phyloP scores from a whole-genome alignment of 495 filamentous ascomycete genomes.

The Neurospora pannonica region DNA sequence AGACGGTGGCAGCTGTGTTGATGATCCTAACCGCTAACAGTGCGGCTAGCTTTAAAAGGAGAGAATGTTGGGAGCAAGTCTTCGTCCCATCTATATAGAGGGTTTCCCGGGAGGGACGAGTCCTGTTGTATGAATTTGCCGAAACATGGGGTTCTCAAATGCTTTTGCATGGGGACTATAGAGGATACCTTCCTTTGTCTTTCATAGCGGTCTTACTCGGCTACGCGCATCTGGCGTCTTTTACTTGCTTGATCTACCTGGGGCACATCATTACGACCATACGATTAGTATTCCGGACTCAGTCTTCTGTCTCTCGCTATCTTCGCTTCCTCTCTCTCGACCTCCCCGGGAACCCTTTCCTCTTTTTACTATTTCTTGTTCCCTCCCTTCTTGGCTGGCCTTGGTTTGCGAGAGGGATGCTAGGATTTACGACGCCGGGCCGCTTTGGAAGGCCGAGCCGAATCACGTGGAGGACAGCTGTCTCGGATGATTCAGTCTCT shows the following conservation, averaged over 20 bases:
- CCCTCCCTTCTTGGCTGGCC: conserved; percentile 3
- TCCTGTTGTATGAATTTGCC: conserved; percentile 19
- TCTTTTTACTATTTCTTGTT: conserved; percentile 6
- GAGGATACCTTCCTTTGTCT: conserved; percentile 20
- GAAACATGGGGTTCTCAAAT: conserved; percentile 14
- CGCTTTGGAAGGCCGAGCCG: background rate
- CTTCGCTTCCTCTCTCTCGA: background rate
- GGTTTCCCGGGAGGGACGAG: conserved; percentile 11
- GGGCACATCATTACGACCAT: conserved; percentile 20
- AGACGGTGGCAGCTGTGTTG: background rate
- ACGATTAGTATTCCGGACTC: conserved; percentile 15
- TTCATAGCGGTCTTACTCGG: conserved; percentile 15
- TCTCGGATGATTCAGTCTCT: background rate
- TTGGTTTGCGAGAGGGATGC: background rate
- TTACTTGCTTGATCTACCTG: conserved; percentile 2
- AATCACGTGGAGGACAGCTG: background rate
- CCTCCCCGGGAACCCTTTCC: conserved; percentile 3
- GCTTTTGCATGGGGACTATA: conserved; percentile 25
- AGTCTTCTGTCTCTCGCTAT: conserved; percentile 5
- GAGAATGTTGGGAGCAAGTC: background rate
- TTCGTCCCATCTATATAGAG: conserved; percentile 13
- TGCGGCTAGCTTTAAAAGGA: background rate
- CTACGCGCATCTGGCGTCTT: conserved; percentile 11
- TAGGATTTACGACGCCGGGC: background rate
- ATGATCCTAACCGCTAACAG: background rate